Evolutionary conservation across 495 filamentous ascomycete genomes (phyloP).

Genomic region (Penicillium longicatenatum): DNA sequence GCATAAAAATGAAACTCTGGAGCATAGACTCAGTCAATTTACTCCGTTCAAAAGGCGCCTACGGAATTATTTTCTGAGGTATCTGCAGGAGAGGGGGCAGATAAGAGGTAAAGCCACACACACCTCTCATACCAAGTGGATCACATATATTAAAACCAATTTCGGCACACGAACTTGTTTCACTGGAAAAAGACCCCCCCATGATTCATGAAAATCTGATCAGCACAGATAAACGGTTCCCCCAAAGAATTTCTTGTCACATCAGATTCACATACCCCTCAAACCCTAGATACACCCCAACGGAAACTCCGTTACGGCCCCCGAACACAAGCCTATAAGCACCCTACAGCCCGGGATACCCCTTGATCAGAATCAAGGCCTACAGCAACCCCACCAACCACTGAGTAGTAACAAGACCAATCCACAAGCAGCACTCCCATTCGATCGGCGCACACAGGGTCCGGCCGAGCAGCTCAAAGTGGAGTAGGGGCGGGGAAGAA

Average conservation of each 20-base stretch:
- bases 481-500: background rate
- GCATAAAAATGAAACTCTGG: no score
- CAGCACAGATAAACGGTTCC: background rate
- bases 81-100: background rate
- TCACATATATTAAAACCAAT: background rate
- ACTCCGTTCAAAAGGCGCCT: background rate
- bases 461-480: constrained; percentile 6
- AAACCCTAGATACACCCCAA: background rate
- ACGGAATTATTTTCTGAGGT: background rate
- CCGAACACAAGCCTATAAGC: background rate
- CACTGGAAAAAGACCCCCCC: background rate
- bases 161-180: background rate
- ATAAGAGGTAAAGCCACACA: background rate
- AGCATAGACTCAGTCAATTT: background rate
- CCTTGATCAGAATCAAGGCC: background rate
- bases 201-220: background rate
- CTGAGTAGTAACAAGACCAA: background rate
- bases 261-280: background rate
- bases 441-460: constrained; percentile 11
- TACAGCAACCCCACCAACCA: background rate
- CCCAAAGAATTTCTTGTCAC: background rate
- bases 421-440: background rate
- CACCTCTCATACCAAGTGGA: background rate
- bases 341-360: background rate
- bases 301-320: background rate